Percentiles rank a stretch among this genome's conserved stretches.
Conservation (phyloP, 129 eudicot genomes). For the Dittrichia graveolens region DNA sequence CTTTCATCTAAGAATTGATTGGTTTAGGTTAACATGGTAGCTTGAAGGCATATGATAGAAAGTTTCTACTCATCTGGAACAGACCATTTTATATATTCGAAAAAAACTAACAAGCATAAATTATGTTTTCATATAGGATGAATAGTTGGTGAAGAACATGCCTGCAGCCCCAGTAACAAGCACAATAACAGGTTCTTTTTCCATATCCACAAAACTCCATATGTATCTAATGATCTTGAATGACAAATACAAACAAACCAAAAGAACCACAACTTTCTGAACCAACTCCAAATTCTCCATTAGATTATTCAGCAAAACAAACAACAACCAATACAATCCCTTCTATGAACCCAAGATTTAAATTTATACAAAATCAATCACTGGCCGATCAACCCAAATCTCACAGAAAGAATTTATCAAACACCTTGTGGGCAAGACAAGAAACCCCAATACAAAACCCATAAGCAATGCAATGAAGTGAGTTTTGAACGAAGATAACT, state of each 20-base stretch:
- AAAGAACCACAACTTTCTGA: slow-evolving; percentile 55
- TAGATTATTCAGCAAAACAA: not conserved
- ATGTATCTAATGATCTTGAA: slow-evolving; percentile 63
- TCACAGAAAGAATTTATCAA: slow-evolving; percentile 19
- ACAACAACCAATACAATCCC: not conserved
- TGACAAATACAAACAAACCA: slow-evolving; percentile 55
- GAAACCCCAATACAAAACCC: slow-evolving; percentile 48
- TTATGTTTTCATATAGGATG: not conserved
- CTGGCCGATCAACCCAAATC: slow-evolving; percentile 5
- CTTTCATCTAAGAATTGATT: too few relatives aligned
- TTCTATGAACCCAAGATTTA: slow-evolving; percentile 18
- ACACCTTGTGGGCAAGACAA: slow-evolving; percentile 44
- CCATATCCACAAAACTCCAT: slow-evolving; percentile 70
- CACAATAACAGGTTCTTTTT: slow-evolving; percentile 67
- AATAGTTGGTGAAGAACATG: slow-evolving; percentile 38
- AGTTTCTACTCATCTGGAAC: not conserved
- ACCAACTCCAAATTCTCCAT: slow-evolving; percentile 53
- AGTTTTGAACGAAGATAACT: slow-evolving; percentile 25
- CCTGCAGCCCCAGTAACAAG: slow-evolving; percentile 96
- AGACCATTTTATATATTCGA: not conserved
- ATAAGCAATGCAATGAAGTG: slow-evolving; percentile 40
- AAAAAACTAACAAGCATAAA: not conserved
- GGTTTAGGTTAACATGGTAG: too few relatives aligned
- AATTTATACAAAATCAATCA: slow-evolving; percentile 27
- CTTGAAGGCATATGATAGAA: too few relatives aligned